Conservation (phyloP, 2,329 filamentous ascomycete genomes). For the Stagonosporopsis vannaccii region DNA sequence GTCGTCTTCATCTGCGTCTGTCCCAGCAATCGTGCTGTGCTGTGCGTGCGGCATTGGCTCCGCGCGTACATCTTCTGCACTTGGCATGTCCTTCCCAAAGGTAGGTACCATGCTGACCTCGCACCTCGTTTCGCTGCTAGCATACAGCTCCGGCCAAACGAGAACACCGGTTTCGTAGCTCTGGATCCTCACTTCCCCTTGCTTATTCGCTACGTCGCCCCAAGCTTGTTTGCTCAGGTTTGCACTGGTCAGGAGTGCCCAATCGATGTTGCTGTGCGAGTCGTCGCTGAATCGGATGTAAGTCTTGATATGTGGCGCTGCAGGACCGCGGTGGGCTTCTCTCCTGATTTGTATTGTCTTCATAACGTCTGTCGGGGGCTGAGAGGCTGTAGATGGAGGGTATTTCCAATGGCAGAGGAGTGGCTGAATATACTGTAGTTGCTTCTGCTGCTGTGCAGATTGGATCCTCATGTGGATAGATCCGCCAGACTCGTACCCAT, state of each 20-base stretch:
- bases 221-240: slow-evolving; percentile 90
- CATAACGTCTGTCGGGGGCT: not conserved
- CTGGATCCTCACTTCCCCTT: slow-evolving; percentile 71
- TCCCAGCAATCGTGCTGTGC: not conserved
- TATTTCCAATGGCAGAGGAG: slow-evolving; percentile 76
- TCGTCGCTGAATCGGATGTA: slow-evolving; percentile 71
- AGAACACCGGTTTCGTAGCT: slow-evolving; percentile 87
- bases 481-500: slow-evolving; percentile 77
- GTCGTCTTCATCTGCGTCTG: not conserved
- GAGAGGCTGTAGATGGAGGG: not conserved
- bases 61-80: not conserved
- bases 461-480: slow-evolving; percentile 85
- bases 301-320: slow-evolving; percentile 89
- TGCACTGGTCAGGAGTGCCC: slow-evolving; percentile 89
- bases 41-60: not conserved
- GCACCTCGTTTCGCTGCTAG: slow-evolving; percentile 26
- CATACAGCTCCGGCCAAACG: slow-evolving; percentile 73
- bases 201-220: slow-evolving; percentile 69
- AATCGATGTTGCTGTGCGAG: slow-evolving; percentile 68
- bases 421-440: slow-evolving; percentile 74
- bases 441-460: slow-evolving; percentile 73
- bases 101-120: slow-evolving; percentile 68
- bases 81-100: slow-evolving; percentile 68
- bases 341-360: not conserved
- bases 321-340: slow-evolving; percentile 56